phyloP scores from a whole-genome alignment of 1,284 basidiomycete genomes.

The Chondrostereum purpureum region DNA sequence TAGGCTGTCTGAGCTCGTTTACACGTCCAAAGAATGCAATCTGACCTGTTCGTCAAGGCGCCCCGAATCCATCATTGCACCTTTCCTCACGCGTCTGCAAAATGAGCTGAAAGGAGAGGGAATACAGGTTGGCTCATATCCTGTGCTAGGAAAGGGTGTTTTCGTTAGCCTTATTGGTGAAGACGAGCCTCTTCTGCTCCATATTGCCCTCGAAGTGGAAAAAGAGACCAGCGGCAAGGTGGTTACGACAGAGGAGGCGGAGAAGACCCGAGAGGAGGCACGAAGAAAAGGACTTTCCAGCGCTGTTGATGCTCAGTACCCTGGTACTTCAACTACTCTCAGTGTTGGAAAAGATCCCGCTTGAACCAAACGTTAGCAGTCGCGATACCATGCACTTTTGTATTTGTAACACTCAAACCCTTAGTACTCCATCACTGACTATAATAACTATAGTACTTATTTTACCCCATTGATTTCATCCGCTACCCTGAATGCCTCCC shows the following conservation, averaged over 20 bases:
- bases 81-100: slow-evolving; percentile 78
- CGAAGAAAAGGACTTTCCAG: slow-evolving; percentile 12
- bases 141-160: slow-evolving; percentile 55
- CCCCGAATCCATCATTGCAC: slow-evolving; percentile 85
- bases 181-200: background rate
- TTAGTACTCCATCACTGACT: too few relatives aligned
- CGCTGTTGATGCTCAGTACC: slow-evolving; percentile 13
- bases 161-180: slow-evolving; percentile 67
- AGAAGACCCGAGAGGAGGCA: background rate
- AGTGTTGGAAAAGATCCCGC: slow-evolving; percentile 22
- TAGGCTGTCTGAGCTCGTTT: slow-evolving; percentile 35
- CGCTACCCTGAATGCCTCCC: slow-evolving; percentile 23
- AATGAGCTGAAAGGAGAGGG: slow-evolving; percentile 67
- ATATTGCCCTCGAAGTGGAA: background rate
- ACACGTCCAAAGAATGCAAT: slow-evolving; percentile 3
- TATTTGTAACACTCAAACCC: too few relatives aligned
- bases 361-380: too few relatives aligned
- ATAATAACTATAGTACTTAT: too few relatives aligned
- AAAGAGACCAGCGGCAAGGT: background rate
- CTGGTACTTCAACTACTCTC: background rate
- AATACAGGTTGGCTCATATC: slow-evolving; percentile 83
- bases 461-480: slow-evolving; percentile 26
- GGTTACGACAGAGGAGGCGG: background rate
- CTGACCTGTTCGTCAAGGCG: slow-evolving; percentile 36
- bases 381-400: too few relatives aligned